Evolutionary conservation across 257 asterid genomes (phyloP).

Genomic region (Coffea eugenioides): DNA sequence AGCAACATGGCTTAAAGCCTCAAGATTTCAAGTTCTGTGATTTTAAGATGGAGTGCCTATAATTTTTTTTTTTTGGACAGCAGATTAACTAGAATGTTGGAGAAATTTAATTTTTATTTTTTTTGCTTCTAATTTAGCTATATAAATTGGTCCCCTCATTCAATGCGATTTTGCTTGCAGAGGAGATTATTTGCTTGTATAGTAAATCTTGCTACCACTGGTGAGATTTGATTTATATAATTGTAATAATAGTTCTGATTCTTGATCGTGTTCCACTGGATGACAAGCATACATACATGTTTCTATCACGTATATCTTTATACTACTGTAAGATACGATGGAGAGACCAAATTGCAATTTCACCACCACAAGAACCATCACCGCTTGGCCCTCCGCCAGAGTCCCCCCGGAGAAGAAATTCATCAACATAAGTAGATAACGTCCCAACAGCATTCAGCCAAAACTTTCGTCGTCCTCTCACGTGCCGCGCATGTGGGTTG

Average conservation of each 20-base stretch:
- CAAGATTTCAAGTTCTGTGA: background rate
- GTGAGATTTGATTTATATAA: constrained; percentile 9
- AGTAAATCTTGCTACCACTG: background rate
- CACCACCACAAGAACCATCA: constrained; percentile 8
- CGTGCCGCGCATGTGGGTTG: too few species aligned
- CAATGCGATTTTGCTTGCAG: constrained; percentile 11
- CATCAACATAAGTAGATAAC: too few species aligned
- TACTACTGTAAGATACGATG: background rate
- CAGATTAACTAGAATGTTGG: constrained; percentile 2
- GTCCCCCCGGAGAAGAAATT: too few species aligned
- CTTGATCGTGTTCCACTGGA: background rate
- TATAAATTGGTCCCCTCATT: background rate
- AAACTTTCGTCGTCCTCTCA: too few species aligned
- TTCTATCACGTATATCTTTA: background rate
- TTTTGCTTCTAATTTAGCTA: background rate
- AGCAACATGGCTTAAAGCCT: background rate
- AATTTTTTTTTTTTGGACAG: background rate
- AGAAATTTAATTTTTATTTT: background rate
- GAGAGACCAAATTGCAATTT: background rate
- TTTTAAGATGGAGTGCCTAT: background rate
- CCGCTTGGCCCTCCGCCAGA: too few species aligned
- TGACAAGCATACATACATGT: background rate
- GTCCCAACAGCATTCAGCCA: too few species aligned
- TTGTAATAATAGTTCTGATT: background rate
- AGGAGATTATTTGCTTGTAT: constrained; percentile 14